A percentile compares a stretch with the other conserved stretches of the same genome.
Conservation (phyloP, 2,329 filamentous ascomycete genomes). For the Venturia carpophila region DNA sequence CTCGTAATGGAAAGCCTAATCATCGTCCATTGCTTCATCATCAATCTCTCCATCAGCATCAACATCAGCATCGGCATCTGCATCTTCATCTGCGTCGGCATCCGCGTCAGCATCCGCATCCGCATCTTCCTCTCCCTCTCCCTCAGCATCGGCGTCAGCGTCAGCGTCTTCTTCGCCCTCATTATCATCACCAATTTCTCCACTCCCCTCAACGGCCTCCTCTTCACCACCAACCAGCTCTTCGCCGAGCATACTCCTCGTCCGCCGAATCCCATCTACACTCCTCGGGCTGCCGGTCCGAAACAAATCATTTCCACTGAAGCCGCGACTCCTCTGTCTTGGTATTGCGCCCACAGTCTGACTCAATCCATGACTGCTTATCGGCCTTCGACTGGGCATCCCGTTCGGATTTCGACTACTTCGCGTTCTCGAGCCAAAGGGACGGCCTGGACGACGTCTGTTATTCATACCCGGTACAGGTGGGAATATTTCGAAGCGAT, state of each 20-base stretch:
- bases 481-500: slow-evolving; percentile 72
- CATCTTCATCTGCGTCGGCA: slow-evolving; percentile 25
- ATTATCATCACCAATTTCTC: slow-evolving; percentile 22
- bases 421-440: slow-evolving; percentile 11
- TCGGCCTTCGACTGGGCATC: slow-evolving; percentile 1
- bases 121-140: not conserved
- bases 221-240: slow-evolving; percentile 21
- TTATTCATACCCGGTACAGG: slow-evolving; percentile 47
- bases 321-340: slow-evolving; percentile 2
- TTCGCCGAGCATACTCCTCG: slow-evolving; percentile 24
- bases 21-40: not conserved
- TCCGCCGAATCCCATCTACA: slow-evolving; percentile 1
- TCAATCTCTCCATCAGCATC: slow-evolving; percentile 19
- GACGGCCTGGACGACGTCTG: slow-evolving; percentile 23
- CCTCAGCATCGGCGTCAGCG: too few species aligned
- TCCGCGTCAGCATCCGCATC: slow-evolving; percentile 21
- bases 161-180: slow-evolving; percentile 25
- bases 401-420: slow-evolving; percentile 7
- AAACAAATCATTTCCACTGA: not conserved
- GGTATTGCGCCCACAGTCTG: not conserved
- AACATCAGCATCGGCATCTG: slow-evolving; percentile 24
- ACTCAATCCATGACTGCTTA: not conserved
- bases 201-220: slow-evolving; percentile 13
- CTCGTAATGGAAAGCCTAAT: too few species aligned
- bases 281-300: slow-evolving; percentile 10